A percentile compares a stretch with the other conserved stretches of the same genome.
Conservation (phyloP, 148 eudicot species). For the Chenopodium berlandieri region DNA sequence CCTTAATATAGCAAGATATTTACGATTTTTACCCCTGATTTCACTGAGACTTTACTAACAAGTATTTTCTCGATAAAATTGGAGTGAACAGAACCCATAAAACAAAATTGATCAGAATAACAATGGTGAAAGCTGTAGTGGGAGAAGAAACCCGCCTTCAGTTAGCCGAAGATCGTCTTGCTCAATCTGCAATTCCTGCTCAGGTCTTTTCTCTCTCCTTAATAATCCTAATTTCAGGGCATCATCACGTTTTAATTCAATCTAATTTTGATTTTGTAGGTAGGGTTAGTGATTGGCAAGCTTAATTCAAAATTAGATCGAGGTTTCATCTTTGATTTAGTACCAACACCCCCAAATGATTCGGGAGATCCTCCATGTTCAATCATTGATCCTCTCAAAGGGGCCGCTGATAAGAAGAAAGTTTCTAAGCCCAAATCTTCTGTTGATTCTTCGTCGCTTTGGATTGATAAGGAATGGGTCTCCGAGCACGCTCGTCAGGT, state of each 20-base stretch:
- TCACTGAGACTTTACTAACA: no score
- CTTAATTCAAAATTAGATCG: constrained; percentile 56
- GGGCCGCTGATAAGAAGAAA: constrained; percentile 45
- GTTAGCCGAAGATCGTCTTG: constrained; percentile 63
- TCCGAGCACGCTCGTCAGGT: constrained; percentile 98
- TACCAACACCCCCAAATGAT: constrained; percentile 78
- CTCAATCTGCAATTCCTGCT: constrained; percentile 42
- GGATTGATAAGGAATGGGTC: constrained; percentile 79
- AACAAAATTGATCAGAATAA: constrained; percentile 3
- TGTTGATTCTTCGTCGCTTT: constrained; percentile 46
- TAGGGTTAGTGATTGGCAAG: constrained; percentile 86
- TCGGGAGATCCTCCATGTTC: constrained; percentile 76
- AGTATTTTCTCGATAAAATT: no score
- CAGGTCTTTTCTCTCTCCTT: constrained; percentile 40
- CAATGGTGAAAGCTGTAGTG: constrained; percentile 83
- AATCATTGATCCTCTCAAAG: constrained; percentile 33
- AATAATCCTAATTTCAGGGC: neutral
- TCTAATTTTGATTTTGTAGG: constrained; percentile 32
- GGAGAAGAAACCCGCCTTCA: constrained; percentile 82
- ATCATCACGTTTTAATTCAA: neutral
- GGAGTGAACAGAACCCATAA: no score
- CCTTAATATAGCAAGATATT: no score
- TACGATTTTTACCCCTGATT: no score
- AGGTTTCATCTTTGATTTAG: constrained; percentile 73
- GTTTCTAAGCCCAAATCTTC: constrained; percentile 47